Evolutionary conservation across 2,329 filamentous ascomycete species (phyloP).

Genomic region (Podosphaera xanthii): DNA sequence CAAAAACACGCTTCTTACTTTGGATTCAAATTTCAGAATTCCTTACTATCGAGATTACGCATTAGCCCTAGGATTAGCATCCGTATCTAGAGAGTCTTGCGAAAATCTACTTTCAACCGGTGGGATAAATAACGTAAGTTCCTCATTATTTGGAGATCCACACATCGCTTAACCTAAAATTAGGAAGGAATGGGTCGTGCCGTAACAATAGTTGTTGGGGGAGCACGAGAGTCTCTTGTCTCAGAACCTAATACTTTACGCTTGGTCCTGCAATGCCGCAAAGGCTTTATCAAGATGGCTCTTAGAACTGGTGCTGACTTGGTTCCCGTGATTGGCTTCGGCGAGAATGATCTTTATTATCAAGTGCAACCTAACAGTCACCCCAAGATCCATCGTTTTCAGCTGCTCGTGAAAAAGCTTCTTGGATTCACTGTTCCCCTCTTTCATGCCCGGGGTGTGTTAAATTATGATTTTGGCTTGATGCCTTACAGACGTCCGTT

Average conservation of each 20-base stretch:
- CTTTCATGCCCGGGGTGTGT: conserved; percentile 74
- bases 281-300: conserved; percentile 86
- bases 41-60: conserved; percentile 89
- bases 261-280: conserved; percentile 61
- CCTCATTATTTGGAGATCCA: neutral
- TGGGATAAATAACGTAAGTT: conserved; percentile 33
- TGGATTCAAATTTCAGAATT: conserved; percentile 90
- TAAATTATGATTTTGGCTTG: conserved; percentile 92
- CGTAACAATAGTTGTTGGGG: conserved; percentile 87
- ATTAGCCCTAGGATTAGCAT: conserved; percentile 67
- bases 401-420: conserved; percentile 63
- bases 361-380: conserved; percentile 59
- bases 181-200: conserved; percentile 73
- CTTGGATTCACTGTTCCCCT: conserved; percentile 86
- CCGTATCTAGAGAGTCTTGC: conserved; percentile 79
- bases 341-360: conserved; percentile 90
- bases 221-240: conserved; percentile 77
- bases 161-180: neutral
- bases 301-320: conserved; percentile 81
- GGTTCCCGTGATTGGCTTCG: conserved; percentile 78
- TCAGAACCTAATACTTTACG: conserved; percentile 56
- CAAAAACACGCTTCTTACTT: conserved; percentile 74
- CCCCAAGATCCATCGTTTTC: conserved; percentile 55
- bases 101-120: conserved; percentile 69
- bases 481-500: conserved; percentile 81